Percentiles rank a stretch among this genome's conserved stretches.
Conservation (phyloP, 257 asterid genomes). For the Schizonepeta tenuifolia region DNA sequence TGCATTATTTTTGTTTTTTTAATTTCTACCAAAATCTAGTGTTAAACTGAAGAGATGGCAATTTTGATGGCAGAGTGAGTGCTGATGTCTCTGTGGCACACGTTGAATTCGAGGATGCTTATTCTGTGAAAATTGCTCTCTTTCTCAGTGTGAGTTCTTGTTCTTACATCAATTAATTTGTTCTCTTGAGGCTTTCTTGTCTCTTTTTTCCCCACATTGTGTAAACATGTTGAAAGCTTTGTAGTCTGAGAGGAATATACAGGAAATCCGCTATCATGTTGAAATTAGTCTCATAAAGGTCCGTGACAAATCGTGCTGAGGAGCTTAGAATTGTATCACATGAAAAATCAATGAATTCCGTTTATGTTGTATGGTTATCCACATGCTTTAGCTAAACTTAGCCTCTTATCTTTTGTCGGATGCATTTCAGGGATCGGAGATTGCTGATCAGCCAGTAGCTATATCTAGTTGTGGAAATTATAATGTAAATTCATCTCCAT, state of each 20-base stretch:
- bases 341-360: not conserved
- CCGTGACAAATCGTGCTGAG: not conserved
- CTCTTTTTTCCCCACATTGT: not conserved
- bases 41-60: slow-evolving; percentile 10
- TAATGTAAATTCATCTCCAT: slow-evolving; percentile 40
- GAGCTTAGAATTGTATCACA: not conserved
- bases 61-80: slow-evolving; percentile 45
- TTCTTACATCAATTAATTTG: not conserved
- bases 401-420: not conserved
- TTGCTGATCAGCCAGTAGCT: slow-evolving; percentile 42
- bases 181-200: not conserved
- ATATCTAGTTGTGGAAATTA: slow-evolving; percentile 38
- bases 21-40: not conserved
- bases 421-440: slow-evolving; percentile 44
- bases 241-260: not conserved
- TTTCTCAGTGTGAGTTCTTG: slow-evolving; percentile 53
- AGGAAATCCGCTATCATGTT: not conserved
- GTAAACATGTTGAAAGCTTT: not conserved
- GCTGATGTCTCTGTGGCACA: slow-evolving; percentile 48
- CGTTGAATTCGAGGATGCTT: slow-evolving; percentile 56
- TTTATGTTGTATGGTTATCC: not conserved
- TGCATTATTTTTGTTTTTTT: not conserved
- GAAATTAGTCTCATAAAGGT: not conserved
- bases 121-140: slow-evolving; percentile 60
- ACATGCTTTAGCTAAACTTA: not conserved